Base-by-base conservation (phyloP, 768 basidiomycete species). In the Lactarius akahatsu region DNA sequence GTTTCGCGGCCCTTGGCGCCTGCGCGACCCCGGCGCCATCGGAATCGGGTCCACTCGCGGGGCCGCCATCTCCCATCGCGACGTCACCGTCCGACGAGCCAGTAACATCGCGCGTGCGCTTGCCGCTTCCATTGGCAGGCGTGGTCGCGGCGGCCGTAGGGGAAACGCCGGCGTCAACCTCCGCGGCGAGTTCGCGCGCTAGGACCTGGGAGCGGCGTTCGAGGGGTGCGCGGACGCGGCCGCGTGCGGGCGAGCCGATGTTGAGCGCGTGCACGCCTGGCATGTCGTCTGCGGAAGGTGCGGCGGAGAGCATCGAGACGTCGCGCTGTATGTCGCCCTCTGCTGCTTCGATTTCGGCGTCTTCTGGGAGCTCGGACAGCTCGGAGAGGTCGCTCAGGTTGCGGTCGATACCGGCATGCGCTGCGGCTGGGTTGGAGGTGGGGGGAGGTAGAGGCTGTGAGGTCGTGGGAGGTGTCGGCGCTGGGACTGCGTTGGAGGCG, bases 201-300 rank as follows among this genome's bases (percentile, higher is more conserved):
- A 70, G 64, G 7, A 70, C 68, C 26, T 63, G 59, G 13, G 68
- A 69, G 7, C 67, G 70, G 7, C 70, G 64, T 30, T 68, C 67
- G 59, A 66, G 64, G 15, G 67, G 67, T 5, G 43, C 41, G n/a
- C 52, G 64, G 13, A 34, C 3, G 15, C 41, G 56, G 41, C 26
- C 16, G 10, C 9, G 36, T 4, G 43, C 26, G 20, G 66, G 41
- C 11, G 65, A 43, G 11, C 30, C 23, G 38, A 68, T 67, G 13
- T 58, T 43, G 1, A 66, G 65, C 56, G 36, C 38, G 11, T 62
- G 50, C 7, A 68, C 62, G 56, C 62, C 59, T 4, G 56, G 69
- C 59, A 69, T 34, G 55, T 10, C 58, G 11, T 55, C 63, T 8
- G 43, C 28, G 28, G 70, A 65, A 3, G 61, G 68, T 11, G 23